A percentile compares a stretch with the other conserved stretches of the same genome.
Evolutionary conservation across 1,284 basidiomycete genomes (phyloP).

Genomic region (Porodaedalea pini): DNA sequence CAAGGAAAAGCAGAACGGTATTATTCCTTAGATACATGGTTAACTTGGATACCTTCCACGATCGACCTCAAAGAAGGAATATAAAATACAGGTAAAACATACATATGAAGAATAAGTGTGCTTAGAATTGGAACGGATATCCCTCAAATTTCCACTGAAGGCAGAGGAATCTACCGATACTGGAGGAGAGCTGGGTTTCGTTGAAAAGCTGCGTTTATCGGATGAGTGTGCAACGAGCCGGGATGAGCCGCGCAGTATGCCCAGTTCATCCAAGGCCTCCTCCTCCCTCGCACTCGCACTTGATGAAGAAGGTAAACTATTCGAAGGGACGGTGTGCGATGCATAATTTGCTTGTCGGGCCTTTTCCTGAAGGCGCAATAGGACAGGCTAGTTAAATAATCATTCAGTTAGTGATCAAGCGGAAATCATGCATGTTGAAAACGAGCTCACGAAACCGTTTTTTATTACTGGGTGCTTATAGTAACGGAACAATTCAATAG

Average conservation of each 20-base stretch:
- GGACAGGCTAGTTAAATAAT: constrained; percentile 1
- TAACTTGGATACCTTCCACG: no score
- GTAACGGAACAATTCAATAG: neutral
- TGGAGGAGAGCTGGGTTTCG: neutral
- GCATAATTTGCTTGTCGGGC: neutral
- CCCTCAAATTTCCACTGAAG: no score
- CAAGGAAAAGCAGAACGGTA: no score
- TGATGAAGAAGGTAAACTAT: neutral
- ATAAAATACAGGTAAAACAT: no score
- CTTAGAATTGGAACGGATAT: no score
- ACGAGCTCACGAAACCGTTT: neutral
- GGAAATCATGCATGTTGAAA: no score
- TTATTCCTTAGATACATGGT: no score
- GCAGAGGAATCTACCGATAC: no score
- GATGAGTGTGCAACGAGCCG: neutral
- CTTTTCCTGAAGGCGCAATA: constrained; percentile 3
- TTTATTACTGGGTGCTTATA: neutral
- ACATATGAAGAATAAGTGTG: no score
- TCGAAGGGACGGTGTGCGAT: neutral
- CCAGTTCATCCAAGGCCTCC: neutral
- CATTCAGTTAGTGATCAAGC: neutral
- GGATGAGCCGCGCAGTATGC: neutral
- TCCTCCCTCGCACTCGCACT: neutral
- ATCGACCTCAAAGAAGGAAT: no score
- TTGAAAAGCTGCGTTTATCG: neutral